Evolutionary conservation across 352 stramenopile species (phyloP), one percentile per base, ranked within the genome.

Genomic region (Pythium pyrilobum): DNA sequence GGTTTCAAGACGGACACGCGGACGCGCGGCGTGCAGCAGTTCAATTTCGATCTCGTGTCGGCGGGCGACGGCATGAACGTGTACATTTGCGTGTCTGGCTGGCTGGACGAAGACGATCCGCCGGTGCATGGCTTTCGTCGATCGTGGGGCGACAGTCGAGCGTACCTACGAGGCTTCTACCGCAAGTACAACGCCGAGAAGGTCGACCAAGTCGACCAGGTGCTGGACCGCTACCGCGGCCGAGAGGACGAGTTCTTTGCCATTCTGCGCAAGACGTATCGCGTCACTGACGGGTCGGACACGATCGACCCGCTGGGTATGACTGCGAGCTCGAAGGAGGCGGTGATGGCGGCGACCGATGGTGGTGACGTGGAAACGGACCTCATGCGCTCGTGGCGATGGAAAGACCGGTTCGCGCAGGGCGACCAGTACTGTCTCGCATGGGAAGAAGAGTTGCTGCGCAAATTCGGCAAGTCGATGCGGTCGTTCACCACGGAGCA

Each of bases 11-110:
- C 77, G 7, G 84, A 94, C 34, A 74, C 71, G 0, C 68, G 84
- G 10, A 92, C 81, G 1, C 67, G 76, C 29, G 80, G 81, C 1
- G 81, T 94, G 0, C 79, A 91, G 37, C 74, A 92, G 36, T 91
- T 94, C 51, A 66, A 71, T 34, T 94, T 94, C 48, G 81, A 94
- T 53, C 66, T 94, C 20, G 64, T 94, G 10, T 86, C 84, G 11
- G 67, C 81, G 0, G 84, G 84, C 32, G 79, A 91, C 34, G 77
- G 84, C 21, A 92, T 94, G 84, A 90, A 91, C 39, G 84, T 94
- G 27, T 94, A 94, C 68, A 87, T 94, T 55, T 94, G 84, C 53
- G 57, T 94, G 18, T 87, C 80, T 6, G 84, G 84, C 0, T 94
- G 84, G 84, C 60, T 94, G 16, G 84, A 94, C 40, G 71, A 92